Evolutionary conservation across 2,329 filamentous ascomycete genomes (phyloP).

Genomic region (Monilinia fructigena): DNA sequence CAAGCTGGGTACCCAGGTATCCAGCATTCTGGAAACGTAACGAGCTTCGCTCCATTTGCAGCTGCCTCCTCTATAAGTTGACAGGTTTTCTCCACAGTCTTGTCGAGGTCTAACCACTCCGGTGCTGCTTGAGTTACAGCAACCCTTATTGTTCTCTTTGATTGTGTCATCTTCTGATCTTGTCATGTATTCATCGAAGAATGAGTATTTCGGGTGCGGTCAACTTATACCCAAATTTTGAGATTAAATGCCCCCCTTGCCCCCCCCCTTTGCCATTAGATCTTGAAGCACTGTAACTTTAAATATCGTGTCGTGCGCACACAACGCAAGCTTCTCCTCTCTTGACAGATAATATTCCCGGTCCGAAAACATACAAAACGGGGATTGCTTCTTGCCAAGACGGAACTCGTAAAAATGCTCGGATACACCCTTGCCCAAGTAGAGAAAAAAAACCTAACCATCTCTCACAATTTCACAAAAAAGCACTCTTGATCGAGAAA

Average conservation of each 20-base stretch:
- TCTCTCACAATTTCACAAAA: too few species aligned
- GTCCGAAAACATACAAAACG: too few species aligned
- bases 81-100: conserved; percentile 55
- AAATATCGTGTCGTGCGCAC: too few species aligned
- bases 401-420: too few species aligned
- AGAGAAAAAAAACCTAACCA: too few species aligned
- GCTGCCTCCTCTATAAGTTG: conserved; percentile 55
- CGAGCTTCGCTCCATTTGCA: conserved; percentile 51
- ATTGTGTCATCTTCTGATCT: background rate
- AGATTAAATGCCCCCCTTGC: background rate
- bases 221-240: background rate
- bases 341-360: too few species aligned
- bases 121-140: conserved; percentile 58
- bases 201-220: background rate
- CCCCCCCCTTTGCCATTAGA: background rate
- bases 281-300: background rate
- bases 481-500: too few species aligned
- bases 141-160: conserved; percentile 30
- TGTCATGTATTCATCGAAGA: background rate
- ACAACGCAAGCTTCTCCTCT: too few species aligned
- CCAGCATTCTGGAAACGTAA: conserved; percentile 55
- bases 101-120: conserved; percentile 57
- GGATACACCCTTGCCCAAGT: too few species aligned
- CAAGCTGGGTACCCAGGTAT: conserved; percentile 16
- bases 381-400: too few species aligned